Base-by-base conservation (phyloP, 352 stramenopile species). In the Globisporangium spinosum region DNA sequence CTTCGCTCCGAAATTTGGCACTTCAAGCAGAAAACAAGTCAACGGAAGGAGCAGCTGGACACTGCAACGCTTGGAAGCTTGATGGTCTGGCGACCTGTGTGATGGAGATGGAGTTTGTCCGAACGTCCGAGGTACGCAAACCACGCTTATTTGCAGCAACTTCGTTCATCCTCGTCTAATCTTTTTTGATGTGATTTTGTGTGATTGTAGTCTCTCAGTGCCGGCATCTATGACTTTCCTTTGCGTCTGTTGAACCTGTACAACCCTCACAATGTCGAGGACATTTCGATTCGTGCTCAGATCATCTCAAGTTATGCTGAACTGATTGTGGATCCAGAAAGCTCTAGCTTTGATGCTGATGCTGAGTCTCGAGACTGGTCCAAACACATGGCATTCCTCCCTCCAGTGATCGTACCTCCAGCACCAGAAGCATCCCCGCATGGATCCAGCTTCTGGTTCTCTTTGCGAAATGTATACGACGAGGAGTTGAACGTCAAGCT, bases 261-360 rank as follows among this genome's bases (percentile, higher is more conserved):
- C 55, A 96, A 96, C 56, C 87, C 87, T 12, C 82, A 83, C 65
- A 96, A 96, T 47, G 75, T 87, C n/a, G 82, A 95, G 62, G 68
- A 79, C 38, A 71, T 93, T 9, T 40, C 72, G 12, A 73, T 93
- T 47, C 76, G 73, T 3, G 83, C 83, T 34, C 83, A 94, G 49
- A 89, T 96, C 58, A 89, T 96, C 64, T 91, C 89, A 17, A 94
- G 82, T 62, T 96, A 96, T 34, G 85, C 86, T 51, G 82, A 95
- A 59, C 60, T 96, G 25, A 84, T 80, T 2, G 72, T 96, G 20
- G 85, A 96, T 51, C 85, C 87, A 2, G 84, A 91, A 65, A 94
- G 83, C 65, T 89, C 82, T 6, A 72, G 76, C 34, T 77, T 83
- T 22, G 78, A 70, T 0, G 17, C 27, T 27, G 75, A 70, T 49